Conservation (phyloP, 305 asterid species). For the Stenogyne calaminthoides region DNA sequence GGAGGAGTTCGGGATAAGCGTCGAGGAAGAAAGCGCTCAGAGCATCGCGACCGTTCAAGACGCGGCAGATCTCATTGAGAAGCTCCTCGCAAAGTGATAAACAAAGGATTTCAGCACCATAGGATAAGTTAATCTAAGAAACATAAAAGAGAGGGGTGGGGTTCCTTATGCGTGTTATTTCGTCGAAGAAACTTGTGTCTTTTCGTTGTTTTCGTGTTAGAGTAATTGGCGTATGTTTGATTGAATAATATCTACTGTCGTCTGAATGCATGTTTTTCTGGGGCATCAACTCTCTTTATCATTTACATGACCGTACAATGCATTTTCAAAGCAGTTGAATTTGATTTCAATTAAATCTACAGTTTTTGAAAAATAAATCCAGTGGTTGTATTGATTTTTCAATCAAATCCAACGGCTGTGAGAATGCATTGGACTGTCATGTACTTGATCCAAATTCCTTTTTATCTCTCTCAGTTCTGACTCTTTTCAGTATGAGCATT, state of each 20-base stretch:
- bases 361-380: no score
- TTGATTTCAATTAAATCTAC: no score
- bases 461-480: no score
- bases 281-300: background rate
- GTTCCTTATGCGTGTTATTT: slow-evolving; percentile 20
- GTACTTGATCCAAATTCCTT: background rate
- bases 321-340: background rate
- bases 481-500: no score
- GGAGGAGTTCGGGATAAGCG: slow-evolving; percentile 62
- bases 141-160: background rate
- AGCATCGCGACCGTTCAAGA: slow-evolving; percentile 80
- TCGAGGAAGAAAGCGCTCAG: slow-evolving; percentile 75
- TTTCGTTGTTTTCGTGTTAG: background rate
- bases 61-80: slow-evolving; percentile 85
- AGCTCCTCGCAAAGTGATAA: slow-evolving; percentile 46
- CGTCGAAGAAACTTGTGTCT: slow-evolving; percentile 16
- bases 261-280: slow-evolving; percentile 13
- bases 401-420: background rate
- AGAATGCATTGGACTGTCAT: background rate
- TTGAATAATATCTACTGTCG: slow-evolving; percentile 14
- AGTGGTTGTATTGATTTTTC: no score
- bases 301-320: no score
- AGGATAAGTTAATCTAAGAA: slow-evolving; percentile 1
- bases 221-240: background rate
- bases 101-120: background rate